Evolutionary conservation across 2,329 filamentous ascomycete species (phyloP).

Genomic region (Fusarium continuum): DNA sequence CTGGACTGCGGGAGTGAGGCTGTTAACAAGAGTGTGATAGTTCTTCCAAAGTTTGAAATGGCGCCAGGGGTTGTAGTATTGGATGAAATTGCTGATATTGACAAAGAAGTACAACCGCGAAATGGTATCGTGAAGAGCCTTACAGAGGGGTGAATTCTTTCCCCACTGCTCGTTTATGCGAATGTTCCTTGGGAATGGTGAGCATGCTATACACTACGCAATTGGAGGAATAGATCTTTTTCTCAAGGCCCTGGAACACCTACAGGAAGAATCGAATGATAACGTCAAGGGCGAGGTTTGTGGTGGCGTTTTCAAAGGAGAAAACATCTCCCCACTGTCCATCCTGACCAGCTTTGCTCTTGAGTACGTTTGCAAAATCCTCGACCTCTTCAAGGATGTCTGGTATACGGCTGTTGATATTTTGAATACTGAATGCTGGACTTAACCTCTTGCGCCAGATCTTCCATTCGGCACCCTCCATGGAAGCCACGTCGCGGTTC

Average conservation of each 20-base stretch:
- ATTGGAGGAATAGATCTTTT: too few species aligned
- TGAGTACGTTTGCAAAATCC: slow-evolving; percentile 45
- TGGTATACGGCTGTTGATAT: slow-evolving; percentile 47
- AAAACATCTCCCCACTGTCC: slow-evolving; percentile 35
- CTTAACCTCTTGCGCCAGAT: slow-evolving; percentile 48
- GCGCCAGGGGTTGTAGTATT: slow-evolving; percentile 28
- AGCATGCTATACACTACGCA: not conserved
- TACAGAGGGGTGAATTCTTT: slow-evolving; percentile 1
- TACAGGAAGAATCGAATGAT: slow-evolving; percentile 51
- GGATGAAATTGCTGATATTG: slow-evolving; percentile 11
- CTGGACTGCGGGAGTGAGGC: slow-evolving; percentile 10
- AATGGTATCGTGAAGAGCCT: slow-evolving; percentile 23
- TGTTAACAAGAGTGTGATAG: slow-evolving; percentile 16
- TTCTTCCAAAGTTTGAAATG: slow-evolving; percentile 30
- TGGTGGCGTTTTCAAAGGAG: slow-evolving; percentile 48
- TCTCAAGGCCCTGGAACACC: not conserved
- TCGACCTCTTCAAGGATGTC: slow-evolving; percentile 51
- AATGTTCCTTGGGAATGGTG: slow-evolving; percentile 4
- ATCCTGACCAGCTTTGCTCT: slow-evolving; percentile 10
- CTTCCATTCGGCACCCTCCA: slow-evolving; percentile 44
- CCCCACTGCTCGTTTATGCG: slow-evolving; percentile 27
- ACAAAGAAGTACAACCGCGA: slow-evolving; percentile 18
- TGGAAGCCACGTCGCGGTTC: slow-evolving; percentile 45
- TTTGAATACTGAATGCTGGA: slow-evolving; percentile 51
- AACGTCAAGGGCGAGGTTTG: slow-evolving; percentile 53